These are phyloP conservation scores for Clonostachys byssicola DNA, from an alignment of 2,329 filamentous ascomycete species.

Conservation along the genomic window DNA sequence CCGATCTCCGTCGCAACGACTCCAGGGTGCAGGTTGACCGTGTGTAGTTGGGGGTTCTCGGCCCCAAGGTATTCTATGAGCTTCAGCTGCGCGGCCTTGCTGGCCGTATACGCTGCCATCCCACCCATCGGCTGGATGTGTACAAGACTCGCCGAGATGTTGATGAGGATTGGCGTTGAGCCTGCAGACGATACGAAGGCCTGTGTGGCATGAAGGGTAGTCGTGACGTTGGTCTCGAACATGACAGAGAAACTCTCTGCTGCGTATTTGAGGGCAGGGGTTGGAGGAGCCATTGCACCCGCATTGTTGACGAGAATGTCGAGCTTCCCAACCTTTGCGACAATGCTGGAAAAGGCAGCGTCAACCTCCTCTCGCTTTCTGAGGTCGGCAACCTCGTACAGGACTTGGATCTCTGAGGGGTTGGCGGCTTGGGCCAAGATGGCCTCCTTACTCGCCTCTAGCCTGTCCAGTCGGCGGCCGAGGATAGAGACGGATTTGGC, in stretches of 20 bases:
- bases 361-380: constrained; percentile 6
- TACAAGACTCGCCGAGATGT: too few species aligned
- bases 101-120: constrained; percentile 19
- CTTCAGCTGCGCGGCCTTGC: constrained; percentile 26
- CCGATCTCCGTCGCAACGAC: constrained; percentile 23
- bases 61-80: constrained; percentile 25
- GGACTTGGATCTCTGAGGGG: constrained; percentile 27
- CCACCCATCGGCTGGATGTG: constrained; percentile 2
- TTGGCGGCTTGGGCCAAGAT: constrained; percentile 38
- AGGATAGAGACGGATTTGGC: constrained; percentile 29
- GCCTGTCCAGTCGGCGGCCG: constrained; percentile 21
- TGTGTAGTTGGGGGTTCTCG: constrained; percentile 26
- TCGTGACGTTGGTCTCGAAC: constrained; percentile 14
- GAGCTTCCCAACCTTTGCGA: constrained; percentile 8
- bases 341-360: neutral
- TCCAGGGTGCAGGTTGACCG: constrained; percentile 34
- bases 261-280: neutral
- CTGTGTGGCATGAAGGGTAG: constrained; percentile 13
- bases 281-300: constrained; percentile 2
- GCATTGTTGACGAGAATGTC: constrained; percentile 23
- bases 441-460: constrained; percentile 13
- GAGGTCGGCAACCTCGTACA: constrained; percentile 20
- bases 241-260: neutral
- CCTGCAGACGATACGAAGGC: constrained; percentile 3
- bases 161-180: too few species aligned